Evolutionary conservation across 345 rosid genomes (phyloP), one percentile per base, ranked within the genome.

Genomic region (Eucalyptus erythrocorys): DNA sequence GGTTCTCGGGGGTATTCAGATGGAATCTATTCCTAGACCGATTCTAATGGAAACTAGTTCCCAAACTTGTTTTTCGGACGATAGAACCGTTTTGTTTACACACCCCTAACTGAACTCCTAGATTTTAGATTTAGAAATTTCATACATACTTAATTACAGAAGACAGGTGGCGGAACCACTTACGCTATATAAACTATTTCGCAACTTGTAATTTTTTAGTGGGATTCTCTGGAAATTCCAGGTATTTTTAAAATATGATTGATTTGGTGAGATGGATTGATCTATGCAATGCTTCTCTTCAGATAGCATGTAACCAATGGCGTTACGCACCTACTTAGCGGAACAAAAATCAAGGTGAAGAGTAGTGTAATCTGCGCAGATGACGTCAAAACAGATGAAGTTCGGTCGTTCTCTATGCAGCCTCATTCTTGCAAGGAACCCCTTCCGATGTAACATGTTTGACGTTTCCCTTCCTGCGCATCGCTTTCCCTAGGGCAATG

Each of bases 11-110:
- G 57, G 4, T 51, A 51, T 51, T 51, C 5, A 0, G 10, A 19
- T 51, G 57, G 10, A 51, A 51, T 21, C 4, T 51, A 3, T 21
- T 51, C 24, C 0, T 1, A 1, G 26, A 21, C 4, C 1, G 57
- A 51, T 51, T 51, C 7, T 51, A 51, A 49, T 21, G 24, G 26
- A 51, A 19, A 51, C 10, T 10, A 51, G 2, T 51, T 51, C 57
- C 21, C 26, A 51, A 51, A 19, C 26, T 2, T 51, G 4, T 21
- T 51, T 51, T 51, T 21, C 26, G 10, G 21, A 10, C 4, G 10
- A 51, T 21, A 8, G 57, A 51, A 51, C 26, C 5, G 2, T 51
- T 51, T 51, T 21, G 57, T 51, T 51, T 51, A 8, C 24, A 21
- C 57, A 51, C 21, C 57, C 57, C 26, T 51, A 4, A 26, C 30